phyloP scores from a whole-genome alignment of 2,329 filamentous ascomycete genomes.

The Ceratocystis huliohia region DNA sequence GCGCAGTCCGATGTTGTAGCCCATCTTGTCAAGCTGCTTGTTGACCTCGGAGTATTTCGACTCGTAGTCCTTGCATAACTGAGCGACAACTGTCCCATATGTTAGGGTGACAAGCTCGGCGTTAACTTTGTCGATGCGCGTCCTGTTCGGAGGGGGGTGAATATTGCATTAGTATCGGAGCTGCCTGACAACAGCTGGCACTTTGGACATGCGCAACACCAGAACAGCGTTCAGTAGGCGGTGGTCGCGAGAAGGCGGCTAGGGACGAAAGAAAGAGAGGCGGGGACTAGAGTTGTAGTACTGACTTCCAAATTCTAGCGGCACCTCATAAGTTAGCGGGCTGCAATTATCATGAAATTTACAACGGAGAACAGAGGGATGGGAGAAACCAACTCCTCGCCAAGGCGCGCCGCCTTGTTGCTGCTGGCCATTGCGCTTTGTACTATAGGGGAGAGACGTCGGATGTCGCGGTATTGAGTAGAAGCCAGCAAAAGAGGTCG shows the following conservation, averaged over 20 bases:
- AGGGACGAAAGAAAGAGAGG: not conserved
- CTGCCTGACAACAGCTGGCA: not conserved
- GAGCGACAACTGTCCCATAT: constrained; percentile 93
- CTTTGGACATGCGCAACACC: not conserved
- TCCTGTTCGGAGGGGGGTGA: constrained; percentile 40
- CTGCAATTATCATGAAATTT: constrained; percentile 7
- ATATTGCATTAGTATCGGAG: constrained; percentile 4
- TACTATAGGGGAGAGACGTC: not conserved
- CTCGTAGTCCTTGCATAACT: constrained; percentile 93
- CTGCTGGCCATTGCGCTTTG: constrained; percentile 40
- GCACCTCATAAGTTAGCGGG: constrained; percentile 23
- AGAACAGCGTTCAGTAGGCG: not conserved
- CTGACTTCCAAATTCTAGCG: constrained; percentile 82
- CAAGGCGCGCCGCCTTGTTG: constrained; percentile 48
- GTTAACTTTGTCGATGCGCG: constrained; percentile 93
- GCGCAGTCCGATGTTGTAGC: constrained; percentile 92
- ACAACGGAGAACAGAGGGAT: constrained; percentile 1
- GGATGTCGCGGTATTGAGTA: not conserved
- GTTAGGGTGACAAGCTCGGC: constrained; percentile 94
- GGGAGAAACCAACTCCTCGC: constrained; percentile 43
- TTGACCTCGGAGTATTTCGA: constrained; percentile 91
- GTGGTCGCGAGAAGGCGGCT: not conserved
- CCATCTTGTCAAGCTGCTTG: constrained; percentile 97
- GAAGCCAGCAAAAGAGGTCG: not conserved
- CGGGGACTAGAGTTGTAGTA: constrained; percentile 23